A percentile compares a stretch with the other conserved stretches of the same genome.
phyloP scores from a whole-genome alignment of 805 yeast genomes.

The Hanseniaspora pseudoguilliermondii region DNA sequence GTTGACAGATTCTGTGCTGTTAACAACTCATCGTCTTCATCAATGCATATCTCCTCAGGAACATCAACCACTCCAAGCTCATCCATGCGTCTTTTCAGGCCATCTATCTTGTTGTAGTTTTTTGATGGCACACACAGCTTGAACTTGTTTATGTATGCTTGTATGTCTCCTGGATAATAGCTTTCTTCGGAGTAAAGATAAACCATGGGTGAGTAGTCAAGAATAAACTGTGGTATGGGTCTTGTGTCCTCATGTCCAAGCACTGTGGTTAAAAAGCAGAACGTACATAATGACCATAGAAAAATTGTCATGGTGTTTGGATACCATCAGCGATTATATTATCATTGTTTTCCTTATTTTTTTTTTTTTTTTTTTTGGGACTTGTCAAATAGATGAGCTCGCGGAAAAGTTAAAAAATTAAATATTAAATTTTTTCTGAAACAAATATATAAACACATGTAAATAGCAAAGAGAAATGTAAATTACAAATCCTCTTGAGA shows the following conservation, averaged over 20 bases:
- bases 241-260: background rate
- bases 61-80: background rate
- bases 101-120: background rate
- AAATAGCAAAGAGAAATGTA: no score
- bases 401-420: background rate
- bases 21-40: background rate
- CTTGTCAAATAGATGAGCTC: no score
- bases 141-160: conserved; percentile 55
- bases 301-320: no score
- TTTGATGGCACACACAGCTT: conserved; percentile 27
- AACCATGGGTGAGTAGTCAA: conserved; percentile 62
- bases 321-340: no score
- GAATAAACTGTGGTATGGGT: conserved; percentile 50
- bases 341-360: no score
- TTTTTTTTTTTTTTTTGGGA: no score
- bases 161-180: conserved; percentile 73
- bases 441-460: background rate
- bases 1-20: background rate
- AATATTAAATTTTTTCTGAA: background rate
- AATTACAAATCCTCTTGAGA: background rate
- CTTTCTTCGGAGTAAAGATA: conserved; percentile 80
- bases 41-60: background rate
- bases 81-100: background rate
- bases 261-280: background rate
- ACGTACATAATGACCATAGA: background rate